Percentiles rank a stretch among this genome's conserved stretches.
These are phyloP conservation scores for Cylindrodendrum hubeiense DNA, from an alignment of 2,329 filamentous ascomycete species.

Conservation along the genomic window DNA sequence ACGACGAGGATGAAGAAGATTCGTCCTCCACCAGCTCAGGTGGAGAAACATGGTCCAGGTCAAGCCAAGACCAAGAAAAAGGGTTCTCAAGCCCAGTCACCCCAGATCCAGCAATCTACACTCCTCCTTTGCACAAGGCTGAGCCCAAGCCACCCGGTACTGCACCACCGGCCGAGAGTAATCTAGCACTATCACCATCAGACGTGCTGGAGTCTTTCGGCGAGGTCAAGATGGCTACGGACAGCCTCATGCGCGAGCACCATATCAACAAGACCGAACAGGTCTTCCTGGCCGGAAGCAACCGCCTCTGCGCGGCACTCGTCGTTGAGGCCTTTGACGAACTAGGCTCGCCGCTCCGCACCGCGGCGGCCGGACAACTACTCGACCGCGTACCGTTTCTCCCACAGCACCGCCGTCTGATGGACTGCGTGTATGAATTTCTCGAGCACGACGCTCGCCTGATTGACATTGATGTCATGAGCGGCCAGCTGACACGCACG, in stretches of 20 bases:
- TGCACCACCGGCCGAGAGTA: not conserved
- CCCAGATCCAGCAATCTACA: too few species aligned
- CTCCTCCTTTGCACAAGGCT: too few species aligned
- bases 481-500: not conserved
- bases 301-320: not conserved
- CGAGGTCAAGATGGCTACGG: not conserved
- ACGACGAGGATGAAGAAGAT: too few species aligned
- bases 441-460: not conserved
- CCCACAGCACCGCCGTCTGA: not conserved
- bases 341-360: not conserved
- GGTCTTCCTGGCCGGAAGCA: not conserved
- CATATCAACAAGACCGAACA: not conserved
- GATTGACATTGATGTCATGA: not conserved
- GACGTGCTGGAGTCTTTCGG: not conserved
- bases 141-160: too few species aligned
- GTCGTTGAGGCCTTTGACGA: conserved; percentile 1
- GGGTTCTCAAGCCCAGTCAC: too few species aligned
- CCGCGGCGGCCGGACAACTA: not conserved
- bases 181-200: not conserved
- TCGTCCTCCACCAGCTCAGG: too few species aligned
- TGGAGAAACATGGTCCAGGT: too few species aligned
- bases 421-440: not conserved
- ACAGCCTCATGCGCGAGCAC: not conserved
- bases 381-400: not conserved
- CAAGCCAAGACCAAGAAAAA: too few species aligned